These are phyloP conservation scores for Tricholoma matsutake DNA, from an alignment of 768 basidiomycete species.

Conservation along the genomic window DNA sequence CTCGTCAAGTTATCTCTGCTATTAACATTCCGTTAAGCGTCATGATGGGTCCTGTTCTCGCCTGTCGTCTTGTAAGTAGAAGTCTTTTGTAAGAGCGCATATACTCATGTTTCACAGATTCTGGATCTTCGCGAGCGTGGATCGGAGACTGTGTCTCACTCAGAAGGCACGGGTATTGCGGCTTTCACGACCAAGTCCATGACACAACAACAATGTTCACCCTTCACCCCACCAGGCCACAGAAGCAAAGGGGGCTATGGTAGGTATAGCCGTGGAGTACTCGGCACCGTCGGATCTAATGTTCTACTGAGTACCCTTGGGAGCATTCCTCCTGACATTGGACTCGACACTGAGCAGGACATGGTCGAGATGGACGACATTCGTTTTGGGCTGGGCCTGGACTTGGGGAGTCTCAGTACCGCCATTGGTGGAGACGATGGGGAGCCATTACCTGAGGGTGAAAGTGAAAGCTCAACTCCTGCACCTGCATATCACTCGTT, in stretches of 20 bases:
- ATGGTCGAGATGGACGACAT: constrained; percentile 59
- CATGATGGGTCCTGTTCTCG: constrained; percentile 77
- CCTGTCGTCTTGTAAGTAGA: constrained; percentile 64
- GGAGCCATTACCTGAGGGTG: constrained; percentile 45
- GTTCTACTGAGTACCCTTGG: constrained; percentile 64
- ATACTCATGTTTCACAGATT: constrained; percentile 42
- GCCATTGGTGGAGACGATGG: constrained; percentile 52
- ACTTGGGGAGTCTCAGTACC: constrained; percentile 47
- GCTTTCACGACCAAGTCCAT: constrained; percentile 66
- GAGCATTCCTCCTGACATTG: constrained; percentile 49
- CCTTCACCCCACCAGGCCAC: constrained; percentile 49
- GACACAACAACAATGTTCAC: constrained; percentile 51
- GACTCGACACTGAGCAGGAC: constrained; percentile 48
- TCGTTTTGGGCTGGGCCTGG: constrained; percentile 50
- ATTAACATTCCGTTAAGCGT: constrained; percentile 84
- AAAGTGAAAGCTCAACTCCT: constrained; percentile 41
- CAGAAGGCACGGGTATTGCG: constrained; percentile 65
- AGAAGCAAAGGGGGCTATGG: constrained; percentile 41
- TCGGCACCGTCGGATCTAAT: constrained; percentile 52
- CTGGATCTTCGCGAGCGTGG: constrained; percentile 81
- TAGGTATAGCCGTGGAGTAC: constrained; percentile 39
- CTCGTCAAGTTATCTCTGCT: constrained; percentile 78
- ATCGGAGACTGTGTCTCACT: constrained; percentile 73
- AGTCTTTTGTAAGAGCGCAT: not conserved
- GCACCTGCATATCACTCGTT: constrained; percentile 53